Evolutionary conservation across 176 grass and related monocot species (phyloP).

Genomic region (Avena atlantica): DNA sequence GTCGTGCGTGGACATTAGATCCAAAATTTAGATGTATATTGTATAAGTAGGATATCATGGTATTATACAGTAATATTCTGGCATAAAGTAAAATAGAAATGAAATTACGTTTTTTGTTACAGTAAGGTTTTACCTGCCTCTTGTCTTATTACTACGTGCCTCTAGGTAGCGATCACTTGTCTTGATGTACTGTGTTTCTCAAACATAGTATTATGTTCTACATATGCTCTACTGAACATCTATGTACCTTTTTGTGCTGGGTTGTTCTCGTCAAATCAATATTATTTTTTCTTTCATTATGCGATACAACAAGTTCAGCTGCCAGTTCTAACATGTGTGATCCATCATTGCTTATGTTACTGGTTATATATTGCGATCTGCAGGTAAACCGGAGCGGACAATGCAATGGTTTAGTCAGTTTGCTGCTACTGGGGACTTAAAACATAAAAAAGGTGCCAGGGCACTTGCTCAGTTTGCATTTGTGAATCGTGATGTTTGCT

Average conservation of each 20-base stretch:
- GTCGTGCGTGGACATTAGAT: not conserved
- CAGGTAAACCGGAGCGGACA: slow-evolving; percentile 69
- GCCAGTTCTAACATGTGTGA: not conserved
- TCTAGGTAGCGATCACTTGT: slow-evolving; percentile 10
- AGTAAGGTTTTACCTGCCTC: not conserved
- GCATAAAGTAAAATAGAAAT: not conserved
- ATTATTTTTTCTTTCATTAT: slow-evolving; percentile 19
- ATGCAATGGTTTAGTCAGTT: slow-evolving; percentile 93
- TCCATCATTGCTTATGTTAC: slow-evolving; percentile 21
- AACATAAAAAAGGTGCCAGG: slow-evolving; percentile 81
- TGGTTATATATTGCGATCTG: slow-evolving; percentile 20
- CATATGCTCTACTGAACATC: not conserved
- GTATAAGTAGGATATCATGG: not conserved
- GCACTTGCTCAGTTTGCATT: slow-evolving; percentile 87
- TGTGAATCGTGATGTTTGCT: slow-evolving; percentile 79
- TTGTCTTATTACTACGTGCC: not conserved
- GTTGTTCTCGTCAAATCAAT: not conserved
- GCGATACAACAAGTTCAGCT: slow-evolving; percentile 16
- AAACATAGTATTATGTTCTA: not conserved
- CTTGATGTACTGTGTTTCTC: not conserved
- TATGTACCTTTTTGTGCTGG: slow-evolving; percentile 6
- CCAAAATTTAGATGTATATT: not conserved
- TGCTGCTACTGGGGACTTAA: slow-evolving; percentile 64
- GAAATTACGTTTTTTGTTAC: slow-evolving; percentile 2
- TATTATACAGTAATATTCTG: not conserved